These are phyloP conservation scores for Chalara sp. DNA, from an alignment of 2,329 filamentous ascomycete species.

Conservation along the genomic window DNA sequence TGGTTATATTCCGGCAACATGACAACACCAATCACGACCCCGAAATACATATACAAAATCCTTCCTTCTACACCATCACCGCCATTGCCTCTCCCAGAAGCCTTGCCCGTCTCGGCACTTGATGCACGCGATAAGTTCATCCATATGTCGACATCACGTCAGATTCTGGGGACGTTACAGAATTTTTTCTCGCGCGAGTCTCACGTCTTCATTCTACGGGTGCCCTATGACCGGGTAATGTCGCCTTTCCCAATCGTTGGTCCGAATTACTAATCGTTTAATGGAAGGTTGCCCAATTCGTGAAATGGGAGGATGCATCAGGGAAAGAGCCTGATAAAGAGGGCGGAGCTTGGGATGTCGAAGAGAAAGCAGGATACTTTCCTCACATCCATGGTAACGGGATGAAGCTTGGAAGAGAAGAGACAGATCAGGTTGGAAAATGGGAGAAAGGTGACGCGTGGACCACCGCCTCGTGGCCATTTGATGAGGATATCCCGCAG, in stretches of 20 bases:
- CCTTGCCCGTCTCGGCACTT: constrained; percentile 22
- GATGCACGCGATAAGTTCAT: constrained; percentile 22
- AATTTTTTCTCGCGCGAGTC: constrained; percentile 17
- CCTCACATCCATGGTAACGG: constrained; percentile 23
- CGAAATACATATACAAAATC: constrained; percentile 27
- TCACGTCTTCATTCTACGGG: constrained; percentile 18
- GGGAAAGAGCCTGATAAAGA: constrained; percentile 17
- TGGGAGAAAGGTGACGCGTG: constrained; percentile 16
- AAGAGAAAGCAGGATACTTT: constrained; percentile 18
- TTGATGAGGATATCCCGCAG: constrained; percentile 10
- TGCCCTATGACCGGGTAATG: constrained; percentile 17
- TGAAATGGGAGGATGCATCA: constrained; percentile 19
- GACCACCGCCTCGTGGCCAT: constrained; percentile 17
- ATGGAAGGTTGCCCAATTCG: constrained; percentile 2
- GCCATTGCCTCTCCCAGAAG: constrained; percentile 16
- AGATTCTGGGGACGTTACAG: constrained; percentile 20
- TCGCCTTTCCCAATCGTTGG: not conserved
- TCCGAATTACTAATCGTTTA: not conserved
- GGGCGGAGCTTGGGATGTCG: constrained; percentile 20
- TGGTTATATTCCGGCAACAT: constrained; percentile 1
- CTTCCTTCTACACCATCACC: constrained; percentile 17
- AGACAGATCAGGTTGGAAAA: constrained; percentile 16
- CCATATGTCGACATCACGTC: constrained; percentile 19
- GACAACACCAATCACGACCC: constrained; percentile 11
- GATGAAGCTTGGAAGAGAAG: constrained; percentile 19